Evolutionary conservation across 2,329 filamentous ascomycete species (phyloP).

Genomic region (Alternaria metachromatica): DNA sequence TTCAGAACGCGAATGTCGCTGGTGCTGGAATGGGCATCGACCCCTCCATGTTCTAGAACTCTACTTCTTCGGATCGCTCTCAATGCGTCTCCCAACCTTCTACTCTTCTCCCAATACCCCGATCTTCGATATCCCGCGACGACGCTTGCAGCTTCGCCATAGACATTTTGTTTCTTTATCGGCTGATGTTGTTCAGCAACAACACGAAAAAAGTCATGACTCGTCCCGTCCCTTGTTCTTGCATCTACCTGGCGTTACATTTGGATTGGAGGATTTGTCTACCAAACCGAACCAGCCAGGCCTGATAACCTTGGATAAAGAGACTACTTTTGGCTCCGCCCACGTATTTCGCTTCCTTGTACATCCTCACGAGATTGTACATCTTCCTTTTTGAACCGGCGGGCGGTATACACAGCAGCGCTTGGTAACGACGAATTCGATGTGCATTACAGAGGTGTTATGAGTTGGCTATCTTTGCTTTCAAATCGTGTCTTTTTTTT

Average conservation of each 20-base stretch:
- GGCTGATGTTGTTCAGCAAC: constrained; percentile 2
- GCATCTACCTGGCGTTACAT: constrained; percentile 34
- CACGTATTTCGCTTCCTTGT: constrained; percentile 30
- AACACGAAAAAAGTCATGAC: constrained; percentile 33
- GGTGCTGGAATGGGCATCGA: constrained; percentile 63
- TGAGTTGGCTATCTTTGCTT: constrained; percentile 24
- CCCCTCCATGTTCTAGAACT: constrained; percentile 55
- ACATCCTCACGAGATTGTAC: constrained; percentile 30
- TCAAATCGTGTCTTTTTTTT: constrained; percentile 3
- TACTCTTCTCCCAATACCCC: constrained; percentile 33
- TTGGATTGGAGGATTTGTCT: constrained; percentile 19
- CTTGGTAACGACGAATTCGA: constrained; percentile 41
- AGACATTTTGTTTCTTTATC: constrained; percentile 21
- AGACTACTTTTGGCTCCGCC: constrained; percentile 16
- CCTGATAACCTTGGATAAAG: constrained; percentile 30
- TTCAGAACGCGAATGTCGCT: constrained; percentile 56
- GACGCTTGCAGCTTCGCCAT: constrained; percentile 27
- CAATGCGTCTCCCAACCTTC: constrained; percentile 17
- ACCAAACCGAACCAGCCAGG: constrained; percentile 15
- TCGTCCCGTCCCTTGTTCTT: constrained; percentile 23
- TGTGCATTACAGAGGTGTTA: constrained; percentile 46
- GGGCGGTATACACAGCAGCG: constrained; percentile 6
- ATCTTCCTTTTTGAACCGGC: constrained; percentile 35
- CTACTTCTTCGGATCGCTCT: constrained; percentile 10
- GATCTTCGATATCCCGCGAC: constrained; percentile 18